A percentile compares a stretch with the other conserved stretches of the same genome.
Conservation (phyloP, 2,329 filamentous ascomycete genomes). For the Fusarium secorum region DNA sequence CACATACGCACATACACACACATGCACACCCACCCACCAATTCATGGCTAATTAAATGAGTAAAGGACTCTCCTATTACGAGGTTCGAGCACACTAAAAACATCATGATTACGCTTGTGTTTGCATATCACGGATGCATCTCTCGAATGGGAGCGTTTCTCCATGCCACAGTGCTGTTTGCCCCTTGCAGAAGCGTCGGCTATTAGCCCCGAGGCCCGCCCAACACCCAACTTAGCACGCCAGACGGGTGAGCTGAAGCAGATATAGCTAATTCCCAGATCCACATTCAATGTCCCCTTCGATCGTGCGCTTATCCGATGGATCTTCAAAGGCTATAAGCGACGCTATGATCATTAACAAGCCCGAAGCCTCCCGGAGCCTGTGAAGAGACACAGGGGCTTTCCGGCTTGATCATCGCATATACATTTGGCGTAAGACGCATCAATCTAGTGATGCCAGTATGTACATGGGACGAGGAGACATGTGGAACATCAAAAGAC, state of each 20-base stretch:
- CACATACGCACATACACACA: neutral
- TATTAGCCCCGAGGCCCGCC: neutral
- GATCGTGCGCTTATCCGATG: slow-evolving; percentile 15
- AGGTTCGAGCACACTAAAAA: slow-evolving; percentile 14
- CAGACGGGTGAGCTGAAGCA: neutral
- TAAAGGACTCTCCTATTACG: neutral
- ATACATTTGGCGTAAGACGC: neutral
- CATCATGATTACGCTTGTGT: slow-evolving; percentile 4
- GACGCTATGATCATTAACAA: slow-evolving; percentile 13
- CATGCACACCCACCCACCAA: neutral
- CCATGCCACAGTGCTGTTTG: neutral
- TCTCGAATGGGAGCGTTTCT: neutral
- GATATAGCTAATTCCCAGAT: neutral
- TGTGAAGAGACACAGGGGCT: neutral
- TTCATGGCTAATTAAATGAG: neutral
- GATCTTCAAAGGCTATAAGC: slow-evolving; percentile 13
- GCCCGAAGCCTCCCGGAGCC: neutral
- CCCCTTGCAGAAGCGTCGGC: slow-evolving; percentile 36
- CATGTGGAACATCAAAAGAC: neutral
- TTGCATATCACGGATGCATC: slow-evolving; percentile 3
- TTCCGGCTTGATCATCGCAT: neutral
- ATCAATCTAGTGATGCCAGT: neutral
- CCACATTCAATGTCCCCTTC: slow-evolving; percentile 23
- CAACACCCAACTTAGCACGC: neutral
- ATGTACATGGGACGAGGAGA: neutral